These are phyloP conservation scores for Beauveria medogensis DNA, from an alignment of 2,329 filamentous ascomycete genomes.

Conservation along the genomic window DNA sequence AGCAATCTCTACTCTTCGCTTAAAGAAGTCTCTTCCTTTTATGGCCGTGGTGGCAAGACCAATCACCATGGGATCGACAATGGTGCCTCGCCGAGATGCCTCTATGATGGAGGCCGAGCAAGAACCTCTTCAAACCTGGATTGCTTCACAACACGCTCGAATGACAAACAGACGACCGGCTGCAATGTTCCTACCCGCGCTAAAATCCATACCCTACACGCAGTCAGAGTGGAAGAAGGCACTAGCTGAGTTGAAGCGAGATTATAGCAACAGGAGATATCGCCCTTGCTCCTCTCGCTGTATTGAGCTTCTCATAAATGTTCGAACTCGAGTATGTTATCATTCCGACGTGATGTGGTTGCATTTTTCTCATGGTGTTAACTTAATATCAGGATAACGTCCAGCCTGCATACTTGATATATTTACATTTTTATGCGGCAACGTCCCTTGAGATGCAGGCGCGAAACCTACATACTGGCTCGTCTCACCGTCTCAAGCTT, in stretches of 20 bases:
- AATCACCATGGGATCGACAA: not conserved
- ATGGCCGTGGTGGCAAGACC: not conserved
- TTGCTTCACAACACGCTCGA: slow-evolving; percentile 3
- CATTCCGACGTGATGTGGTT: not conserved
- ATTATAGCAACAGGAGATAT: slow-evolving; percentile 43
- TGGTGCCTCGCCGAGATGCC: not conserved
- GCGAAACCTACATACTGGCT: slow-evolving; percentile 36
- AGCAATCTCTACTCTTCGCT: not conserved
- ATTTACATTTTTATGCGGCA: slow-evolving; percentile 54
- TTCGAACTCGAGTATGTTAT: slow-evolving; percentile 35
- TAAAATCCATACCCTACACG: slow-evolving; percentile 32
- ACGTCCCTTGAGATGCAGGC: slow-evolving; percentile 51
- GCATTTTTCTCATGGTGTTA: not conserved
- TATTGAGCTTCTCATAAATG: slow-evolving; percentile 42
- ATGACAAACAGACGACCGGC: slow-evolving; percentile 10
- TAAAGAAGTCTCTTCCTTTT: not conserved
- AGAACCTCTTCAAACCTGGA: slow-evolving; percentile 3
- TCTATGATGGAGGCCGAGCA: not conserved
- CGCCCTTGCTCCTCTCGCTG: slow-evolving; percentile 46
- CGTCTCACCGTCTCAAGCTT: slow-evolving; percentile 38
- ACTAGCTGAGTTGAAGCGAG: slow-evolving; percentile 45
- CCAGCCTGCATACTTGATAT: slow-evolving; percentile 48
- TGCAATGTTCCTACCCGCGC: slow-evolving; percentile 16
- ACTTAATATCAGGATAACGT: slow-evolving; percentile 24
- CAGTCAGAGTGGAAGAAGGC: slow-evolving; percentile 42